A percentile compares a stretch with the other conserved stretches of the same genome.
Conservation (phyloP, 148 eudicot species). For the Chenopodium quinoa region DNA sequence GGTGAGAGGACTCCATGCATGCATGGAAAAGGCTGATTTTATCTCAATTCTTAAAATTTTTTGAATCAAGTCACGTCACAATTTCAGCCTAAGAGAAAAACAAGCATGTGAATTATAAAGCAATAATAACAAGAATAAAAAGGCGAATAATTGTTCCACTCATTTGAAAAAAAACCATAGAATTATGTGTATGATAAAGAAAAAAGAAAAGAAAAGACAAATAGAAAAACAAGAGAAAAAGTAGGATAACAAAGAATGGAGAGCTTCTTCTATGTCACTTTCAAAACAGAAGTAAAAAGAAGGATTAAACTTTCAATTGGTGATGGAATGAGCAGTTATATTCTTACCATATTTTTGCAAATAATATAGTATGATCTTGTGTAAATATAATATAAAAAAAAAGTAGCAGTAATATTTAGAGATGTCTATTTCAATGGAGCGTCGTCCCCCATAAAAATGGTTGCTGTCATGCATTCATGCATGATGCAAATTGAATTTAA, state of each 20-base stretch:
- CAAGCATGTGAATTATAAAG: constrained; percentile 9
- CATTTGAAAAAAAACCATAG: constrained; percentile 6
- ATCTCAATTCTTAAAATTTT: background rate
- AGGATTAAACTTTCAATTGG: background rate
- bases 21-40: too few species aligned
- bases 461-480: background rate
- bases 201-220: background rate
- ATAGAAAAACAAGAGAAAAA: background rate
- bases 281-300: constrained; percentile 1
- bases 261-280: background rate
- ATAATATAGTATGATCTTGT: background rate
- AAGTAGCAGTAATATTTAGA: constrained; percentile 4
- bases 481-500: constrained; percentile 13
- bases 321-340: constrained; percentile 1
- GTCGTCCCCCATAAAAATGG: constrained; percentile 13
- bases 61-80: background rate
- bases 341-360: too few species aligned
- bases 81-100: background rate
- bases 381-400: background rate
- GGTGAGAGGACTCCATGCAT: too few species aligned
- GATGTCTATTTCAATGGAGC: constrained; percentile 24
- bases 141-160: constrained; percentile 10
- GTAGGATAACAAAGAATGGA: background rate
- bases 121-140: constrained; percentile 1
- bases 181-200: background rate